Conservation (phyloP, 352 stramenopile genomes). For the Pythium diclinum region DNA sequence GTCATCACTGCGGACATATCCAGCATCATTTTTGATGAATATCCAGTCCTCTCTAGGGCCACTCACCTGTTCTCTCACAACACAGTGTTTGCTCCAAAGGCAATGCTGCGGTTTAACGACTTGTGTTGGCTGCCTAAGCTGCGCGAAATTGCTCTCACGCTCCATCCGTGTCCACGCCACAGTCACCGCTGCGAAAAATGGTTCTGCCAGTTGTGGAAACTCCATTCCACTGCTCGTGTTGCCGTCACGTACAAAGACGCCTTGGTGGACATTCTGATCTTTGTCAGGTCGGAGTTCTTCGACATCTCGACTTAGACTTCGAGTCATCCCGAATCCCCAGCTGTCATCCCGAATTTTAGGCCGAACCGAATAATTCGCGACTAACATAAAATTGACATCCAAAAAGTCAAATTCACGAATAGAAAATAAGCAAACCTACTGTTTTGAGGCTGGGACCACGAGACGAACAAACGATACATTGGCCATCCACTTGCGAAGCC, state of each 20-base stretch:
- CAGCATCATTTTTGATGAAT: neutral
- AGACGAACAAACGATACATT: neutral
- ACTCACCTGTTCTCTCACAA: conserved; percentile 14
- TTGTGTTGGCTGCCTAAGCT: conserved; percentile 11
- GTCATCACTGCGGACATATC: conserved; percentile 10
- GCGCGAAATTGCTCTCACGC: neutral
- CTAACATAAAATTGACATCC: neutral
- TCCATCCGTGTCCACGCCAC: conserved; percentile 4
- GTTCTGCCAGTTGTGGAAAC: conserved; percentile 6
- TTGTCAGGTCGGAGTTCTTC: neutral
- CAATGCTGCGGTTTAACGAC: neutral
- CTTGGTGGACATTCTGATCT: conserved; percentile 2
- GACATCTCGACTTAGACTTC: too few relatives aligned
- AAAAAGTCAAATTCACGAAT: neutral
- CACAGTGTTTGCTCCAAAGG: neutral
- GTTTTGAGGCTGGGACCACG: neutral
- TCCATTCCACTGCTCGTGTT: neutral
- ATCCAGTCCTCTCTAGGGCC: too few relatives aligned
- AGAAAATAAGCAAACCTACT: neutral
- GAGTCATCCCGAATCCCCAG: too few relatives aligned
- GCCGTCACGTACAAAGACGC: conserved; percentile 3
- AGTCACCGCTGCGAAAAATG: neutral
- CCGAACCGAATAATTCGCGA: too few relatives aligned
- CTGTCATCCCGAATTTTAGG: too few relatives aligned
- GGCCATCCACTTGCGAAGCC: neutral